These are phyloP conservation scores for Phoenix roebelenii DNA, from an alignment of 176 grass and related monocot genomes.

Conservation along the genomic window DNA sequence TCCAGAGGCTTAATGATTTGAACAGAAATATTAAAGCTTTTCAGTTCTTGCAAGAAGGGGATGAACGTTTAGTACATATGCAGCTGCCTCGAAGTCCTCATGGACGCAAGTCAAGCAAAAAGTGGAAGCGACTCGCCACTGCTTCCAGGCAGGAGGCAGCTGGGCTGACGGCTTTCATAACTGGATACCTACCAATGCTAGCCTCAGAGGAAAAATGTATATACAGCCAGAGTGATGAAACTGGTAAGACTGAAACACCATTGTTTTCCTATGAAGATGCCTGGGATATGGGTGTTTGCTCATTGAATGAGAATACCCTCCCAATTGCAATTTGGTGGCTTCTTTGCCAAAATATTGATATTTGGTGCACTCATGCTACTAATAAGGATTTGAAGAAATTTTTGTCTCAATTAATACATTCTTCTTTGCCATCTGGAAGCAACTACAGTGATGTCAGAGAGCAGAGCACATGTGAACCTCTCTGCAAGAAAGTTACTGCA, in stretches of 20 bases:
- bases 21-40: slow-evolving; percentile 74
- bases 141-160: slow-evolving; percentile 39
- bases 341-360: slow-evolving; percentile 78
- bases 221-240: slow-evolving; percentile 13
- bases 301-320: slow-evolving; percentile 50
- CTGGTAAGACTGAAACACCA: background rate
- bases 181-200: slow-evolving; percentile 34
- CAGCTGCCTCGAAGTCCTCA: slow-evolving; percentile 24
- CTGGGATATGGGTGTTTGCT: slow-evolving; percentile 60
- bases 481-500: slow-evolving; percentile 37
- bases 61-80: slow-evolving; percentile 16
- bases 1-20: slow-evolving; percentile 77
- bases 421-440: slow-evolving; percentile 32
- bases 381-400: slow-evolving; percentile 64
- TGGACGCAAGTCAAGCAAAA: slow-evolving; percentile 28
- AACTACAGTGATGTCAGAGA: slow-evolving; percentile 14
- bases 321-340: slow-evolving; percentile 59
- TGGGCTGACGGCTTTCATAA: slow-evolving; percentile 56
- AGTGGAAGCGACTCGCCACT: slow-evolving; percentile 17
- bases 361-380: slow-evolving; percentile 68
- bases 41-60: slow-evolving; percentile 53
- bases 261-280: slow-evolving; percentile 11
- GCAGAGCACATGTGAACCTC: slow-evolving; percentile 17
- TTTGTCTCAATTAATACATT: slow-evolving; percentile 62
- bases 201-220: slow-evolving; percentile 27